Base-by-base conservation (phyloP, 2,329 filamentous ascomycete species). In the Biscogniauxia sp. region DNA sequence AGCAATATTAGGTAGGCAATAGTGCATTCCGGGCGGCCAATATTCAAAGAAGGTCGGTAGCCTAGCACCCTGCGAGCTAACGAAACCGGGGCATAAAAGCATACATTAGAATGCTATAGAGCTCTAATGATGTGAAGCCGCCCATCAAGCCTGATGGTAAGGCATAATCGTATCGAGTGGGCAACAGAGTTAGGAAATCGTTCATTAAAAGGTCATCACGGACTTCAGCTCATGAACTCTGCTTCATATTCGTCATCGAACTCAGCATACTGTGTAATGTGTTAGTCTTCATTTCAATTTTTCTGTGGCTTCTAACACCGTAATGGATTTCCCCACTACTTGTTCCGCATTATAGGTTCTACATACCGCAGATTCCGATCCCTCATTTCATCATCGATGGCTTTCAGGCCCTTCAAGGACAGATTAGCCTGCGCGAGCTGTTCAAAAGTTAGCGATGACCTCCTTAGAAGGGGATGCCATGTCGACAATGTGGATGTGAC, bases 371-470 rank as follows among this genome's bases (percentile, higher is more conserved):
- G 73, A 70, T 85, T 85, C 57, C 81, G 80, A 62, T 83, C 79
- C 71, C 79, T 79, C 79, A 85, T 82, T 68, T 85, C 82, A 61
- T 81, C 78, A 72, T 85, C 82, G 67, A 86, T 79, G 64, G 79
- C 75, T 65, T 82, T 78, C 58, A 86, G 76, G 66, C 82, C 80
- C 70, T 80, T 81, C 49, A 79, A 76, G 61, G 77, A 78, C 54
- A 72, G 32, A 61, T 71, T 76, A 67, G 76, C 78, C 67, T 80
- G 79, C 71, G 76, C 79, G 60, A 82, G 72, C 79, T 82, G 56
- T 61, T 61, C 11, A 45, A 52, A 17, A 53, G 57, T 71, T 50
- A 73, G 66, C 53, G 50, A 60, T 62, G 55, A 66, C 58, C 37
- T 37, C 54, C 37, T 37, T 53, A 20, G 20, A 37, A 54, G 64